Evolutionary conservation across 768 basidiomycete species (phyloP), one percentile per base, ranked within the genome.

Genomic region (Rhizopogon vinicolor): DNA sequence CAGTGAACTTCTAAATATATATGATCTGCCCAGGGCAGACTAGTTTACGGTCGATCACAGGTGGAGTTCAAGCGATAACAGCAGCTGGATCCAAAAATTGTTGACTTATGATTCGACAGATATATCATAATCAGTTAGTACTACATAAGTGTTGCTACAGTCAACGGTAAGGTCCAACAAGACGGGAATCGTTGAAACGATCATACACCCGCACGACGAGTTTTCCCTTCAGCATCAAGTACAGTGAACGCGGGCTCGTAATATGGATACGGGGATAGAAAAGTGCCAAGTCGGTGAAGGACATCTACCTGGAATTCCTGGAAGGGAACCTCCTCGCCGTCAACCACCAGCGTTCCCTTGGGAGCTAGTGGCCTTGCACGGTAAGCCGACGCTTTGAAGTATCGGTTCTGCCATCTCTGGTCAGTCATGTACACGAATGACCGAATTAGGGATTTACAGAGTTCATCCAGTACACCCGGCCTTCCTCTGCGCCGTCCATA

Each of bases 301-400:
- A 87, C 84, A 67, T 93, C 89, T 3, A 93, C 83, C 60, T 89
- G 80, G 64, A 82, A 93, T 62, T 85, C 82, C 64, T 84, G 78
- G 59, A 89, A 87, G 9, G 87, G 87, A 62, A 81, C 86, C 5
- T 72, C 62, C 70, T 95, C 93, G 7, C 93, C 93, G 60, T 95
- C 93, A 16, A 95, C 75, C 13, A 87, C 75, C 16, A 93, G 63
- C 60, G 72, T 71, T 2, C 87, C 87, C 33, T 81, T 74, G 3
- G 72, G 50, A 2, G 74, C 63, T 31, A 82, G 70, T 5, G 89
- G 86, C 64, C 83, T 85, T 31, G 91, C 75, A 22, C 88, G 81
- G 67, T 90, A 90, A 5, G 89, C 85, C 52, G 81, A 72, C 3
- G 83, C 88, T 68, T 91, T 91, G 67, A 82, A 78, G 64, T 91